Base-by-base conservation (phyloP, 1,284 basidiomycete genomes). In the Cutaneotrichosporon curvatum region DNA sequence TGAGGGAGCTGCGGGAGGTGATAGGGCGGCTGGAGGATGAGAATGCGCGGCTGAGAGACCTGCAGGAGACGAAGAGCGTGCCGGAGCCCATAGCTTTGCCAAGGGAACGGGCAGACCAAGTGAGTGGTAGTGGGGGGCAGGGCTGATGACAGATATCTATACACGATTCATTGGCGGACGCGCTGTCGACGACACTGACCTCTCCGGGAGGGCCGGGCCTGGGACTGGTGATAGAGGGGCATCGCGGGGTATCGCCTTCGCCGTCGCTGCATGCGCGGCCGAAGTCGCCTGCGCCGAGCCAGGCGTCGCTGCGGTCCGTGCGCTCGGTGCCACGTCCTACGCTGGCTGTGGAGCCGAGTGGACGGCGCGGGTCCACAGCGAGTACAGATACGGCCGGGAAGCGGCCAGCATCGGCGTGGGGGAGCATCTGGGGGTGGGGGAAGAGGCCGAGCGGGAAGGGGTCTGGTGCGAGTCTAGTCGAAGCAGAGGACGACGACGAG, bases 1-100 rank as follows among this genome's bases (percentile, higher is more conserved):
- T 70, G n/a, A 50, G 60, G 15, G 66, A 67, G 42, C 44, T 68
- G 28, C 50, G 52, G 18, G 67, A 67, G 38, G 47, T 50, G 2
- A 51, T 65, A 4, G 55, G 46, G 15, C 46, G 45, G 34, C 48
- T 70, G 10, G 57, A 65, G 40, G 45, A 50, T 19, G 66, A 70
- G 59, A 70, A 70, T 42, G 57, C 42, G 36, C 30, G 36, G 20
- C 10, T 38, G 36, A 10, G 37, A 5, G 21, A 34, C 9, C 8
- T 6, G 32, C 8, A 16, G 32, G 8, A 34, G 32, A 7, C 32
- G 8, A 28, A 28, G 18, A 21, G 18, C 36, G 36, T 19, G 22
- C 23, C 25, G 12, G 23, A n/a, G 7, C 23, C 38, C 1, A 15
- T 40, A 11, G 8, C 38, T 3, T 12, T 40, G 9, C 23, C 25